phyloP scores from a whole-genome alignment of 2,329 filamentous ascomycete species.

The Ceratocystis albifundus region DNA sequence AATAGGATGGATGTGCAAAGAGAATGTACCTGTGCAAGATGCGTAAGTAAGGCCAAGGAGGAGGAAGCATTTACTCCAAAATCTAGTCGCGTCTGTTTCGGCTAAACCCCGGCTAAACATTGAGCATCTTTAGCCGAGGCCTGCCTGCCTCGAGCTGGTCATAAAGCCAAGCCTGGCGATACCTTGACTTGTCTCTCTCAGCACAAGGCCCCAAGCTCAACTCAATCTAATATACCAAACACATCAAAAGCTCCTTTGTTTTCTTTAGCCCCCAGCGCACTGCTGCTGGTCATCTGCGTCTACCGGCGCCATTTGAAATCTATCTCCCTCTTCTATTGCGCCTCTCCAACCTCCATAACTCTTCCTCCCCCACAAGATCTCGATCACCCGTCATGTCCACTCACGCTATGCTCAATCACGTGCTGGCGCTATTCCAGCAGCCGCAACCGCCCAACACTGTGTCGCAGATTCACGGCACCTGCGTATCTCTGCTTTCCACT shows the following conservation, averaged over 20 bases:
- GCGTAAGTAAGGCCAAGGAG: not conserved
- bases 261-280: not conserved
- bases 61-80: not conserved
- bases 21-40: not conserved
- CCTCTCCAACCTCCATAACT: not conserved
- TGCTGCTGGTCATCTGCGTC: not conserved
- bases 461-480: constrained; percentile 52
- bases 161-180: too few species aligned
- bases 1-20: not conserved
- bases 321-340: not conserved
- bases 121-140: not conserved
- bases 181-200: too few species aligned
- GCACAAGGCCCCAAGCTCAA: too few species aligned
- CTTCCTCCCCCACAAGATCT: not conserved
- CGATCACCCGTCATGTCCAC: constrained; percentile 50
- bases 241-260: not conserved
- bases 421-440: constrained; percentile 50
- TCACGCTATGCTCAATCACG: constrained; percentile 49
- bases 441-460: constrained; percentile 40
- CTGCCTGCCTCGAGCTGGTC: not conserved
- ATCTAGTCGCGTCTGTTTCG: not conserved
- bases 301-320: not conserved
- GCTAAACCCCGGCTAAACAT: constrained; percentile 8
- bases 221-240: too few species aligned
- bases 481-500: constrained; percentile 53